Conservation (phyloP, 345 rosid genomes). For the Aquilaria yunnanensis region DNA sequence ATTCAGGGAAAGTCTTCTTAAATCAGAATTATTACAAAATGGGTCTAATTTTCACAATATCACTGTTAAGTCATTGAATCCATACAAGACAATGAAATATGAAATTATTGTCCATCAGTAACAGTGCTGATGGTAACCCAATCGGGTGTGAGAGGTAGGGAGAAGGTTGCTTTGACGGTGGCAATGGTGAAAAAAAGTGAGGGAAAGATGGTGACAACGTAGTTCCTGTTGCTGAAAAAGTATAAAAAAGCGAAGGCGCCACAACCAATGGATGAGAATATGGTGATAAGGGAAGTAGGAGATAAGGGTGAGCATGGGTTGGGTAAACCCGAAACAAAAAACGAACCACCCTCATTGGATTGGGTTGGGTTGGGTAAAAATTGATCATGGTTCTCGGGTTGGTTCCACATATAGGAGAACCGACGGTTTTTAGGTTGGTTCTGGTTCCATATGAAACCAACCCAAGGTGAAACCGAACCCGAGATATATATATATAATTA, state of each 20-base stretch:
- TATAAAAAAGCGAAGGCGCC: slow-evolving; percentile 74
- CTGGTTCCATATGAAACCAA: too few species aligned
- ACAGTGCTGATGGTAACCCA: slow-evolving; percentile 61
- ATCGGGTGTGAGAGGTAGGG: slow-evolving; percentile 20
- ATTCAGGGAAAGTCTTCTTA: background rate
- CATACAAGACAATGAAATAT: slow-evolving; percentile 58
- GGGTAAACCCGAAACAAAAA: too few species aligned
- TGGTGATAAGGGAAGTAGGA: slow-evolving; percentile 59
- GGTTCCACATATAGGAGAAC: too few species aligned
- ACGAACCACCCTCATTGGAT: too few species aligned
- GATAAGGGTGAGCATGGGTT: too few species aligned
- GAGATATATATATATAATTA: too few species aligned
- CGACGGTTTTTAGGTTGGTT: too few species aligned
- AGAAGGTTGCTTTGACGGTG: slow-evolving; percentile 73
- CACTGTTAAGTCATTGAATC: slow-evolving; percentile 44
- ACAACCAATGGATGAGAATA: slow-evolving; percentile 77
- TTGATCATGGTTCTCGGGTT: too few species aligned
- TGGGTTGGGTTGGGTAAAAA: too few species aligned
- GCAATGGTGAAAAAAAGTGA: slow-evolving; percentile 65
- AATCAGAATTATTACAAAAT: slow-evolving; percentile 19
- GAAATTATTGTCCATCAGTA: slow-evolving; percentile 60
- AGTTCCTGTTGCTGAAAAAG: slow-evolving; percentile 64
- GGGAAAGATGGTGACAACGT: slow-evolving; percentile 66
- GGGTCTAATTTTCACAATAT: slow-evolving; percentile 78
- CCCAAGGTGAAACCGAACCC: too few species aligned